A percentile compares a stretch with the other conserved stretches of the same genome.
phyloP scores from a whole-genome alignment of 352 stramenopile genomes.

The Phytophthora lateralis region DNA sequence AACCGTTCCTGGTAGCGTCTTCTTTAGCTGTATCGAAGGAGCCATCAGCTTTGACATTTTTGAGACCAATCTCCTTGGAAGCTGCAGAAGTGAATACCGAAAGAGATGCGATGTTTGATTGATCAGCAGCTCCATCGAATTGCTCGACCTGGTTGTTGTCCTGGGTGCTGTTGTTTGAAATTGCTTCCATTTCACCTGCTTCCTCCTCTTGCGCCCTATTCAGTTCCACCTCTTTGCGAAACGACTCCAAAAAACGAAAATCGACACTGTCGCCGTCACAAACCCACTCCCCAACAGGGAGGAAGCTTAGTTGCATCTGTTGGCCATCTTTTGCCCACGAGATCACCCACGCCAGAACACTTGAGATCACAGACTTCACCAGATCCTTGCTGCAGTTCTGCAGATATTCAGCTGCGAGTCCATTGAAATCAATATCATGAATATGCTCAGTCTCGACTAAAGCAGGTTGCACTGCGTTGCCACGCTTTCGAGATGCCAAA shows the following conservation, averaged over 20 bases:
- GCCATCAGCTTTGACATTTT: neutral
- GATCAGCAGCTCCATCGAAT: neutral
- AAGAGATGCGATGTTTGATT: neutral
- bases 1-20: slow-evolving; percentile 3
- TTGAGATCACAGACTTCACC: slow-evolving; percentile 42
- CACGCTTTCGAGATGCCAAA: slow-evolving; percentile 17
- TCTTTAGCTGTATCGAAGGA: slow-evolving; percentile 8
- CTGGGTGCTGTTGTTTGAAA: neutral
- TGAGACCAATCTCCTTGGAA: neutral
- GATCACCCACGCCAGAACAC: slow-evolving; percentile 45
- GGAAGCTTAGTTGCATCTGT: slow-evolving; percentile 40
- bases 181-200: neutral
- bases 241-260: slow-evolving; percentile 49
- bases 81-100: neutral
- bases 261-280: slow-evolving; percentile 36
- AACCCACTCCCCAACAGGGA: slow-evolving; percentile 63
- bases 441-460: slow-evolving; percentile 26
- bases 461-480: slow-evolving; percentile 29
- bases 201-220: neutral
- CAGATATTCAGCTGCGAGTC: slow-evolving; percentile 39
- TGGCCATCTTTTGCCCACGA: slow-evolving; percentile 50
- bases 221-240: slow-evolving; percentile 34
- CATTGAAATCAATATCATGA: slow-evolving; percentile 27
- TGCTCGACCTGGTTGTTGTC: slow-evolving; percentile 20
- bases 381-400: slow-evolving; percentile 51